phyloP scores from a whole-genome alignment of 1,139 yeast genomes.

The Meyerozyma carpophila region DNA sequence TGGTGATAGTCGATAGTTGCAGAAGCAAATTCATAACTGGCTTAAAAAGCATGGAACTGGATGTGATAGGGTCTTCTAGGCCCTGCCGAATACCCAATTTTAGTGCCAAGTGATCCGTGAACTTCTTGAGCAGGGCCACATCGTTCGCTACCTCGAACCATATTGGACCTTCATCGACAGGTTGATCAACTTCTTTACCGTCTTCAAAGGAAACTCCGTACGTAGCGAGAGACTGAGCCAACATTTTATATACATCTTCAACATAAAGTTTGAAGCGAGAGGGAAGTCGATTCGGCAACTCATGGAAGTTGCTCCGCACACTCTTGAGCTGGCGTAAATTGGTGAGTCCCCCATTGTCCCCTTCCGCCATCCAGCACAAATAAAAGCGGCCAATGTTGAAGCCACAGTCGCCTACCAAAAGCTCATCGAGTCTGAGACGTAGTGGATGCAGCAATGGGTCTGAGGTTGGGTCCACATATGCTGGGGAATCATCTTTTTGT shows the following conservation, averaged over 20 bases:
- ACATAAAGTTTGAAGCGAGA: slow-evolving; percentile 45
- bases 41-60: slow-evolving; percentile 20
- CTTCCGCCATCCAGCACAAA: slow-evolving; percentile 38
- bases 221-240: slow-evolving; percentile 20
- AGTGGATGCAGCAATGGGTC: slow-evolving; percentile 10
- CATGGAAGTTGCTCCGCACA: slow-evolving; percentile 15
- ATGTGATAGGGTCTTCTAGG: slow-evolving; percentile 11
- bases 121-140: slow-evolving; percentile 23
- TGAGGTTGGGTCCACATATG: slow-evolving; percentile 8
- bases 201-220: slow-evolving; percentile 32
- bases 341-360: slow-evolving; percentile 34
- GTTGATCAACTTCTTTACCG: slow-evolving; percentile 21
- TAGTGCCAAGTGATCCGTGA: slow-evolving; percentile 21
- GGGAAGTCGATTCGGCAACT: slow-evolving; percentile 18
- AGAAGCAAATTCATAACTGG: slow-evolving; percentile 22
- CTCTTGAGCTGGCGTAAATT: slow-evolving; percentile 29
- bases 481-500: slow-evolving; percentile 17
- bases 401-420: slow-evolving; percentile 44
- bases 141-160: slow-evolving; percentile 45
- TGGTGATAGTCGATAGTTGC: slow-evolving; percentile 7
- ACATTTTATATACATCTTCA: slow-evolving; percentile 40
- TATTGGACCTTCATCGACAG: slow-evolving; percentile 4
- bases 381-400: slow-evolving; percentile 42
- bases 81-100: slow-evolving; percentile 16
- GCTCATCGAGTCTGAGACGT: slow-evolving; percentile 32